Percentiles rank a stretch among this genome's conserved stretches.
Conservation (phyloP, 1,284 basidiomycete species). For the Pyrrhoderma lamaoense region DNA sequence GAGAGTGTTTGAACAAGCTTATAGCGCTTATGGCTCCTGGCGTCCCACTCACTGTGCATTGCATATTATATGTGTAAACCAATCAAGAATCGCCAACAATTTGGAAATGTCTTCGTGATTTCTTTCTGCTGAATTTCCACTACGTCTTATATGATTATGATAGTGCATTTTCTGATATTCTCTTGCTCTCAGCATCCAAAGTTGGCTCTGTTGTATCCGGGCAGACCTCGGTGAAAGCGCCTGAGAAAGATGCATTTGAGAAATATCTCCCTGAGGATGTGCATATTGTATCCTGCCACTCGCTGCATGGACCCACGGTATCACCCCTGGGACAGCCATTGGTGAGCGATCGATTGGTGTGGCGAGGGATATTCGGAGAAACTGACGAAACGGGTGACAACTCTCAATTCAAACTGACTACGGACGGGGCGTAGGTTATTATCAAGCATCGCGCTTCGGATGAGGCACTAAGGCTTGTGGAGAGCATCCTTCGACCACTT, state of each 20-base stretch:
- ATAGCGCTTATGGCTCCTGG: no score
- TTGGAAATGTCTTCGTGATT: background rate
- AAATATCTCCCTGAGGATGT: constrained; percentile 81
- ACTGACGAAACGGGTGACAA: background rate
- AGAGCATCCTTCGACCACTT: constrained; percentile 79
- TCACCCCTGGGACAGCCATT: constrained; percentile 89
- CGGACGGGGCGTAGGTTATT: constrained; percentile 56
- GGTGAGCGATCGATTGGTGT: constrained; percentile 38
- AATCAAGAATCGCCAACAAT: no score
- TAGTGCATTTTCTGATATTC: constrained; percentile 11
- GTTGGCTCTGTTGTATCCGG: constrained; percentile 88
- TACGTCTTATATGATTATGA: background rate
- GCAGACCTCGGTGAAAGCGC: constrained; percentile 96
- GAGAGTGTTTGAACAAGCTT: no score
- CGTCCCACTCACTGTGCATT: no score
- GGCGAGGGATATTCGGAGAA: background rate
- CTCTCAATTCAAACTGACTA: no score
- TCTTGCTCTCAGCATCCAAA: constrained; percentile 67
- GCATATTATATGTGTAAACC: no score
- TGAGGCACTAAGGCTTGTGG: constrained; percentile 70
- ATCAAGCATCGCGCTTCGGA: constrained; percentile 84
- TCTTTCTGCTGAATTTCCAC: constrained; percentile 4
- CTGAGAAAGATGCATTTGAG: constrained; percentile 89
- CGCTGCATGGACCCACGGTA: constrained; percentile 90
- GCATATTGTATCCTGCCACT: constrained; percentile 90